These are phyloP conservation scores for Naganishia vishniacii DNA, from an alignment of 768 basidiomycete genomes.

Conservation along the genomic window DNA sequence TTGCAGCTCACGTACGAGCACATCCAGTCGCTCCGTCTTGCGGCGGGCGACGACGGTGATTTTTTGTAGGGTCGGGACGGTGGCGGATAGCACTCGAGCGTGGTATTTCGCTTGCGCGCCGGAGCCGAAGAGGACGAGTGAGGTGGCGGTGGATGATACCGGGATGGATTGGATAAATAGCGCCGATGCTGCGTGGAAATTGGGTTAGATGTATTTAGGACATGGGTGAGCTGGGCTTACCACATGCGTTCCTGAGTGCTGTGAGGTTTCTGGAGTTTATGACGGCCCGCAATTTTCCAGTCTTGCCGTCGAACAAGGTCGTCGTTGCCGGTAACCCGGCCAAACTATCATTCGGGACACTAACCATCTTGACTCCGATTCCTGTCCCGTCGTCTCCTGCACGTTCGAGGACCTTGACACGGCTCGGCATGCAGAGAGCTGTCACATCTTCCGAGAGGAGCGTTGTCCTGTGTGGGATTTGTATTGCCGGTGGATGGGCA, in stretches of 20 bases:
- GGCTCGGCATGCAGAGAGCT: slow-evolving; percentile 77
- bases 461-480: slow-evolving; percentile 60
- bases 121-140: slow-evolving; percentile 36
- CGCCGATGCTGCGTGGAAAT: slow-evolving; percentile 35
- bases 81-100: slow-evolving; percentile 35
- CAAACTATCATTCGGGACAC: slow-evolving; percentile 56
- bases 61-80: slow-evolving; percentile 32
- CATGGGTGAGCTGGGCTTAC: too few relatives aligned
- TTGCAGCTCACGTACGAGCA: neutral
- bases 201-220: neutral
- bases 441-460: slow-evolving; percentile 58
- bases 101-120: slow-evolving; percentile 44
- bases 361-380: slow-evolving; percentile 69
- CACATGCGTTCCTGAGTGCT: slow-evolving; percentile 74
- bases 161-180: slow-evolving; percentile 33
- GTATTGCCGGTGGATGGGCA: slow-evolving; percentile 29
- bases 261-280: slow-evolving; percentile 74
- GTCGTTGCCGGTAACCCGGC: slow-evolving; percentile 73
- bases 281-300: slow-evolving; percentile 65
- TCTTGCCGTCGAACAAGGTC: slow-evolving; percentile 65
- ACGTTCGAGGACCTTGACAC: slow-evolving; percentile 48
- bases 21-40: slow-evolving; percentile 43
- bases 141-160: slow-evolving; percentile 6
- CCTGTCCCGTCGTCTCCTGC: slow-evolving; percentile 41
- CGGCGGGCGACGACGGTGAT: slow-evolving; percentile 50